Conservation (phyloP, 805 yeast species). For the Metschnikowia baotianmanensis region DNA sequence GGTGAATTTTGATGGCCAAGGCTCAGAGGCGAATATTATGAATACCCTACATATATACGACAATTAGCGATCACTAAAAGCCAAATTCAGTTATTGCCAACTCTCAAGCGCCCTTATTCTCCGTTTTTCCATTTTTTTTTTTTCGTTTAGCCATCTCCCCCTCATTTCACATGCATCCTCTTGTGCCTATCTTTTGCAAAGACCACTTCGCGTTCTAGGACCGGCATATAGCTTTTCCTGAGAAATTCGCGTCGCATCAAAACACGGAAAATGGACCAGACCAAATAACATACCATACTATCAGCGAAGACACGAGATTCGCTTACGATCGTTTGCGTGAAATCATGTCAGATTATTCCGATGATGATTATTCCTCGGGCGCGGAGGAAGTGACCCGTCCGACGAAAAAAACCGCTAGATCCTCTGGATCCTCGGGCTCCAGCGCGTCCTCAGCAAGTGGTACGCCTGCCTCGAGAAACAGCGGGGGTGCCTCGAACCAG, state of each 20-base stretch:
- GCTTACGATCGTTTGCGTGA: background rate
- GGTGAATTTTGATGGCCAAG: too few species aligned
- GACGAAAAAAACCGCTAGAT: slow-evolving; percentile 9
- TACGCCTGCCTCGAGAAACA: slow-evolving; percentile 16
- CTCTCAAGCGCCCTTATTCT: too few species aligned
- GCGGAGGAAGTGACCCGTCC: slow-evolving; percentile 11
- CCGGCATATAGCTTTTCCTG: too few species aligned
- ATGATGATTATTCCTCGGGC: slow-evolving; percentile 11
- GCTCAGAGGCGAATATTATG: too few species aligned
- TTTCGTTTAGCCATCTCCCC: too few species aligned
- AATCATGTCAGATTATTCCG: slow-evolving; percentile 16
- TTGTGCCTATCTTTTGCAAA: too few species aligned
- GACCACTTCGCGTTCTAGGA: too few species aligned
- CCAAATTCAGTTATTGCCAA: too few species aligned
- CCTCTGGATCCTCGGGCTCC: slow-evolving; percentile 10
- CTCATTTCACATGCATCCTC: too few species aligned
- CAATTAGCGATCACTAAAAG: too few species aligned
- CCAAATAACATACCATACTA: background rate
- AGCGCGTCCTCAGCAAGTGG: slow-evolving; percentile 18
- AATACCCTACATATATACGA: too few species aligned
- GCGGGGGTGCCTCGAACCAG: slow-evolving; percentile 55
- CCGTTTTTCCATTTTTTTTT: too few species aligned
- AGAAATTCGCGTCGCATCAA: slow-evolving; percentile 4
- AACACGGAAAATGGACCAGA: slow-evolving; percentile 4
- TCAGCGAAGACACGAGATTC: background rate